phyloP scores from a whole-genome alignment of 495 filamentous ascomycete species.

The Neurospora sp. region DNA sequence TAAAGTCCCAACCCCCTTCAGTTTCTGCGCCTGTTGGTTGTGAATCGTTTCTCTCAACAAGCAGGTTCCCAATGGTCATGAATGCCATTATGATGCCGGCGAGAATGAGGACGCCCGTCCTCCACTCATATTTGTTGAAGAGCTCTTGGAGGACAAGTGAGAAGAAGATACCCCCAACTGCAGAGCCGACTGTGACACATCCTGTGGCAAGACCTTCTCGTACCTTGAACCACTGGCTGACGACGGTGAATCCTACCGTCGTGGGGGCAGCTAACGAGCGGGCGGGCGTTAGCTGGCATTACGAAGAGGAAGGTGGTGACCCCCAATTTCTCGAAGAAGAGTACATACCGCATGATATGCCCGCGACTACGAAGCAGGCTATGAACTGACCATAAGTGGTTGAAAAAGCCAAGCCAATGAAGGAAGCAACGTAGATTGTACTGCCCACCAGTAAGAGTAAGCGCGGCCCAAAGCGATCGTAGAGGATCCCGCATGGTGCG shows the following conservation, averaged over 20 bases:
- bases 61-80: conserved; percentile 7
- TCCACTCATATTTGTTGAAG: conserved; percentile 15
- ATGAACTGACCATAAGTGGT: conserved; percentile 17
- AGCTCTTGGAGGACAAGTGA: conserved; percentile 18
- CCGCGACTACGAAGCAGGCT: conserved; percentile 17
- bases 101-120: conserved; percentile 8
- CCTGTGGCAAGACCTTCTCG: conserved; percentile 15
- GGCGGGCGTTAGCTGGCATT: background rate
- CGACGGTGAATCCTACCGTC: conserved; percentile 16
- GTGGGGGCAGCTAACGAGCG: conserved; percentile 11
- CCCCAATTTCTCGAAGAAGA: background rate
- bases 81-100: conserved; percentile 9
- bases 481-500: conserved; percentile 11
- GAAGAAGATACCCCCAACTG: conserved; percentile 23
- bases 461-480: conserved; percentile 11
- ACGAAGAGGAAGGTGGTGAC: background rate
- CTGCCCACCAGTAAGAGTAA: conserved; percentile 13
- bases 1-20: background rate
- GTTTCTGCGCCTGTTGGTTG: background rate
- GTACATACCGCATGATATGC: conserved; percentile 12
- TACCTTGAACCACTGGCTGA: conserved; percentile 20
- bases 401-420: conserved; percentile 19
- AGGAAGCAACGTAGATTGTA: conserved; percentile 9
- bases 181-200: conserved; percentile 18
- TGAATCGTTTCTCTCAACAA: conserved; percentile 16